Base-by-base conservation (phyloP, 2,329 filamentous ascomycete species). In the Cladobotryum protrusum region DNA sequence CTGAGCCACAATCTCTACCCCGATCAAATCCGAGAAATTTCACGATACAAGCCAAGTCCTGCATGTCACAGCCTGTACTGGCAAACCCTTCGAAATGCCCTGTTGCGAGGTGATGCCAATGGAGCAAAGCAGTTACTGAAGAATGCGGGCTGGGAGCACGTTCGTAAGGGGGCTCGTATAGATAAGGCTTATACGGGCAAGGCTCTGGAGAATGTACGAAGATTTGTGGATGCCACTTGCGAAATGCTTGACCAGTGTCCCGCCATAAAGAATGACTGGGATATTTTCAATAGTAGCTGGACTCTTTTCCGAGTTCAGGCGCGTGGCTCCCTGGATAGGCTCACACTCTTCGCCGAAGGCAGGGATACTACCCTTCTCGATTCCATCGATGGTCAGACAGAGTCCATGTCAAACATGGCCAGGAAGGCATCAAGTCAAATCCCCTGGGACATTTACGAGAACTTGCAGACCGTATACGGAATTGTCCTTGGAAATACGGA, bases 381-480 rank as follows among this genome's bases (percentile, higher is more conserved):
- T 32, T 57, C 57, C 19, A 48, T 62, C 43, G 61, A 61, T 35
- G 60, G 65, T 5, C 63, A 75, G 61, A 58, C 74, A 61, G 60
- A 77, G 62, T 70, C 81, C 58, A 67, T 83, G 60, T 83, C 83
- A 5, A 83, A 87, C 47, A 66, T 86, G 76, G 69, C 86, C 68
- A 64, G 88, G 72, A 87, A 86, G 67, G 90, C 89, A 2, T 87
- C 91, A 60, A 95, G 88, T 61, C 84, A 85, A 58, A 85, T 96
- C 33, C 92, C 91, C 1, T 96, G 88, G 87, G 82, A 87, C 19
- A 82, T 97, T 24, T 96, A 95, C 64, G 86, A 96, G 63, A 89
- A 86, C 57, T 72, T 97, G 47, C 82, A 86, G 57, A 83, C 82
- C 12, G 71, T 96, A 5, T 96, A 96, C 64, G 84, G 85, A 33